Evolutionary conservation across 768 basidiomycete species (phyloP), one percentile per base, ranked within the genome.

Genomic region (Dacryopinax primogenitus): DNA sequence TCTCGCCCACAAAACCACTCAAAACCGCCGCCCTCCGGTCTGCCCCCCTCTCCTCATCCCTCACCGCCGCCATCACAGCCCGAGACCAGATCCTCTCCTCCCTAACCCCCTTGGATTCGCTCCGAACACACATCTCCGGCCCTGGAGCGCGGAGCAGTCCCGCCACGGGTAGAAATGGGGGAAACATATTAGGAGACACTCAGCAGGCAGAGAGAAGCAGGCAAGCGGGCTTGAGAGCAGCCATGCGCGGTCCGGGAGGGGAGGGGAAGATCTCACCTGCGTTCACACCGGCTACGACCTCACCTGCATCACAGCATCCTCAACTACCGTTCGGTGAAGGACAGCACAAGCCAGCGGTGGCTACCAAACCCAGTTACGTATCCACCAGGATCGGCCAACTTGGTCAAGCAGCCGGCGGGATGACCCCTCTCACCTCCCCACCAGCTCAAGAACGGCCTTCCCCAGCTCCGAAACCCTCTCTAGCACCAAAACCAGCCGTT

Each of bases 11-110:
- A 63, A 62, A 67, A 66, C n/a, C 62, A 44, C 62, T 28, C 64
- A 63, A 37, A 67, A 28, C 23, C 64, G 30, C 62, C 67, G 67
- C 70, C 1, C 66, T 72, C 39, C n/a, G n/a, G 67, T 33, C 23
- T 63, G 30, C 62, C 67, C 68, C 70, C 1, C 66, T 72, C 39
- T 68, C 72, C 41, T 70, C 69, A 63, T 69, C 72, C 2, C 70
- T 67, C n/a, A 63, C 69, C n/a, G 62, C 68, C 9, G 66, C 65
- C 51, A 41, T 47, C 30, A 26, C 66, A 12, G 64, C 35, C 26
- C 26, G 37, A 62, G 28, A 35, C 34, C 34, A 67, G 65, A 33
- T 37, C 58, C n/a, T 28, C 63, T 13, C 63, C 63, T 16, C 45
- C 63, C 23, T 58, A 63, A 2, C 66, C 64, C n/a, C 33, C 26